Conservation (phyloP, 2,329 filamentous ascomycete genomes). For the Cryphonectria japonica region DNA sequence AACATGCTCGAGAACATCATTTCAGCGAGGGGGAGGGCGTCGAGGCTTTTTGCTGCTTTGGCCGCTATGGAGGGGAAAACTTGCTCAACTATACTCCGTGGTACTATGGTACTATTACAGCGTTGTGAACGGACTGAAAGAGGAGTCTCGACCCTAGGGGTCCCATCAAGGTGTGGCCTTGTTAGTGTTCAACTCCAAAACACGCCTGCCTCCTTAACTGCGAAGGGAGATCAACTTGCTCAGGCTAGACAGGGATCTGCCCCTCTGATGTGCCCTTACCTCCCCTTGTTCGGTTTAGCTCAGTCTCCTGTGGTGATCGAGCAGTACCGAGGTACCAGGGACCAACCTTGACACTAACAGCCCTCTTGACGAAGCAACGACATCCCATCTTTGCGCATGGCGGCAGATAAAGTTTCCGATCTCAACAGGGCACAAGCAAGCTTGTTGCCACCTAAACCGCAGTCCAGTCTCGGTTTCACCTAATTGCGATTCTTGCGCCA, state of each 20-base stretch:
- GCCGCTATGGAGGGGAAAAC: conserved; percentile 13
- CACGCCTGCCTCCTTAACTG: neutral
- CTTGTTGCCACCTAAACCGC: neutral
- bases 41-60: conserved; percentile 15
- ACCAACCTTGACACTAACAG: neutral
- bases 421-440: neutral
- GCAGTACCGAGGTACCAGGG: neutral
- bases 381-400: neutral
- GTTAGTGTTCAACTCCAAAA: conserved; percentile 1
- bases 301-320: neutral
- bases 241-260: conserved; percentile 24
- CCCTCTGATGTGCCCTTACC: neutral
- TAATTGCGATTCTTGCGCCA: neutral
- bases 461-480: conserved; percentile 1
- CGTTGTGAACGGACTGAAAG: neutral
- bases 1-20: conserved; percentile 19
- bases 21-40: conserved; percentile 1
- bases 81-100: conserved; percentile 22
- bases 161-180: neutral
- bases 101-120: neutral
- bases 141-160: conserved; percentile 6
- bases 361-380: neutral
- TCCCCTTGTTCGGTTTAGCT: conserved; percentile 1
- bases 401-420: neutral
- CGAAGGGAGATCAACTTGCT: conserved; percentile 22